Percentiles rank a stretch among this genome's conserved stretches.
phyloP scores from a whole-genome alignment of 2,329 filamentous ascomycete genomes.

The Nothomitra cinnamomea region DNA sequence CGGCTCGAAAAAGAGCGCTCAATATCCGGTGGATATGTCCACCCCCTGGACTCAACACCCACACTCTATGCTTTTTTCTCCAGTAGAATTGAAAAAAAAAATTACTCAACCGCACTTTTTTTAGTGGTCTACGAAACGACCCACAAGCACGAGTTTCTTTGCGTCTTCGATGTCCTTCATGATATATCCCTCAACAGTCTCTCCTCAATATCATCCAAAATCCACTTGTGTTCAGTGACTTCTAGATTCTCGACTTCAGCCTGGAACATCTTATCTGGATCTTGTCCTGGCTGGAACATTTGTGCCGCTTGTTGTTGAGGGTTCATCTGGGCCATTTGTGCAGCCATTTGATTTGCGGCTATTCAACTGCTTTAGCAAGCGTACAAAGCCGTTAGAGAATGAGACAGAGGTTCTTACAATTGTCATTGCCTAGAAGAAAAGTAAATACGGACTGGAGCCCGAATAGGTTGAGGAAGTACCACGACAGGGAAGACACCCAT shows the following conservation, averaged over 20 bases:
- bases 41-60: no score
- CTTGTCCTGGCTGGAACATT: constrained; percentile 82
- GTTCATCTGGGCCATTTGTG: constrained; percentile 64
- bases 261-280: constrained; percentile 88
- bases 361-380: constrained; percentile 4
- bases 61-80: no score
- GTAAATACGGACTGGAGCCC: constrained; percentile 94
- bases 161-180: background rate
- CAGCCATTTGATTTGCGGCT: constrained; percentile 84
- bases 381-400: background rate
- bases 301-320: constrained; percentile 43
- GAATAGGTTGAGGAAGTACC: constrained; percentile 97
- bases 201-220: constrained; percentile 75
- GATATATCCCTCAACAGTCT: constrained; percentile 45
- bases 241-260: constrained; percentile 90
- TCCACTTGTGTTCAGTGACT: constrained; percentile 84
- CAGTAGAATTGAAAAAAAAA: no score
- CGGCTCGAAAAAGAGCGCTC: no score
- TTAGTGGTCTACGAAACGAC: background rate
- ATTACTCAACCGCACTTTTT: no score
- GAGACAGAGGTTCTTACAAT: constrained; percentile 42
- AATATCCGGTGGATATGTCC: no score
- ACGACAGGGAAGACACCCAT: constrained; percentile 97
- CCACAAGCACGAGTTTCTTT: background rate
- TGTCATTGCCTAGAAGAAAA: constrained; percentile 89